Percentiles rank a stretch among this genome's conserved stretches.
Evolutionary conservation across 2,329 filamentous ascomycete genomes (phyloP).

Genomic region (Aspergillus bombycis): DNA sequence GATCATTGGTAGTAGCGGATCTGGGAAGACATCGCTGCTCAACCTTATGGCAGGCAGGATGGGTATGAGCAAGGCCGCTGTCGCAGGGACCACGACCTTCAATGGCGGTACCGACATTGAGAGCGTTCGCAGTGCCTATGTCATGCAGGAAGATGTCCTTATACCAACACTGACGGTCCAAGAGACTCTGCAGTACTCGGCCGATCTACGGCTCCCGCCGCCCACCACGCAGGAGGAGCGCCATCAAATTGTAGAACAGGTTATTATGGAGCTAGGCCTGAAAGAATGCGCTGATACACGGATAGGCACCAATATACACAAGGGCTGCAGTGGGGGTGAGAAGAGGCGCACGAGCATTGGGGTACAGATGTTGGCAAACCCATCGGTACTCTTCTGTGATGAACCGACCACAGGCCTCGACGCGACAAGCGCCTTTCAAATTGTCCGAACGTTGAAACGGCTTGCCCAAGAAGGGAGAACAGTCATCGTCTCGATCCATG

Average conservation of each 20-base stretch:
- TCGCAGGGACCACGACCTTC: conserved; percentile 61
- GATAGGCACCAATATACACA: conserved; percentile 71
- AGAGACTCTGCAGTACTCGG: conserved; percentile 74
- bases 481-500: conserved; percentile 74
- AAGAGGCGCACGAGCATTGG: conserved; percentile 77
- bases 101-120: conserved; percentile 61
- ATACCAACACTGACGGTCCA: conserved; percentile 74
- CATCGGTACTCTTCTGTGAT: conserved; percentile 75
- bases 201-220: conserved; percentile 69
- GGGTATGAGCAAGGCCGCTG: conserved; percentile 55
- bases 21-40: conserved; percentile 71
- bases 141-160: conserved; percentile 74
- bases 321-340: conserved; percentile 78
- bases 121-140: conserved; percentile 54
- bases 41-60: conserved; percentile 74
- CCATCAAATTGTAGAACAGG: conserved; percentile 69
- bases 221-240: conserved; percentile 63
- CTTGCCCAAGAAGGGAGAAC: conserved; percentile 71
- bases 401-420: conserved; percentile 76
- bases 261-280: conserved; percentile 73
- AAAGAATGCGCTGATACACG: conserved; percentile 77
- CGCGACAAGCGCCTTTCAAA: conserved; percentile 74
- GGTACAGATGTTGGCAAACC: conserved; percentile 77
- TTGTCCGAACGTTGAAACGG: conserved; percentile 69
- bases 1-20: conserved; percentile 74